These are phyloP conservation scores for Arabidopsis thaliana DNA, from an alignment of 345 rosid species.

Conservation along the genomic window TAIR10.1 NC_003075.7:10881501-10882000, in stretches of 20 bases:
- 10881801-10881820: conserved; percentile 34
- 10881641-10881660: conserved; percentile 68
- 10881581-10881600: conserved; percentile 62
- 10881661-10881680: conserved; percentile 82
- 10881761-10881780: conserved; percentile 26
- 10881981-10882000: background rate
- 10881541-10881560: conserved; percentile 13
- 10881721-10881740: conserved; percentile 4
- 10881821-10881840: conserved; percentile 33
- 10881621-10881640: conserved; percentile 80
- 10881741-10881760: conserved; percentile 24
- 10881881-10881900: background rate
- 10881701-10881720: too few species aligned
- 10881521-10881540: conserved; percentile 2
- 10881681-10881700: conserved; percentile 59
- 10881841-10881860: conserved; percentile 21
- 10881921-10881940: conserved; percentile 42
- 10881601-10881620: conserved; percentile 69
- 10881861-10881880: conserved; percentile 13
- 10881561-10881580: conserved; percentile 53
- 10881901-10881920: conserved; percentile 19
- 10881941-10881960: conserved; percentile 38
- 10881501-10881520: background rate
- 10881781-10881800: conserved; percentile 3
- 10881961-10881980: background rate